phyloP scores from a whole-genome alignment of 495 filamentous ascomycete species.

The Tuber indicum region DNA sequence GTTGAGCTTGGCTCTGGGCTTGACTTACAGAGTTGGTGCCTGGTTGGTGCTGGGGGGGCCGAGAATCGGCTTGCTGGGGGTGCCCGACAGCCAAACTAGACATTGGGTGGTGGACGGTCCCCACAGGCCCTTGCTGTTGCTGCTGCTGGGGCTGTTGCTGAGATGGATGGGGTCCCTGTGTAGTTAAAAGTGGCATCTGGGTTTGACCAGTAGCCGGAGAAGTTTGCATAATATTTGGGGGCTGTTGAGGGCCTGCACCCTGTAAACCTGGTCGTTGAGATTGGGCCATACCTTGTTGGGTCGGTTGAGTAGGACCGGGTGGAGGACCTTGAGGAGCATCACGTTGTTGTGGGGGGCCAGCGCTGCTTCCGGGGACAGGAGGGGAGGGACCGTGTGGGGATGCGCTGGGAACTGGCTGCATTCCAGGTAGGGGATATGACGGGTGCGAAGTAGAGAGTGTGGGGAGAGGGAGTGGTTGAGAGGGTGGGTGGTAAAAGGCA shows the following conservation, averaged over 20 bases:
- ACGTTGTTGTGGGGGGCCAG: constrained; percentile 27
- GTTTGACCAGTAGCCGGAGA: constrained; percentile 28
- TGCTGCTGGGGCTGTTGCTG: constrained; percentile 29
- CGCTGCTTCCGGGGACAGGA: constrained; percentile 14
- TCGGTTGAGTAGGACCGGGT: constrained; percentile 19
- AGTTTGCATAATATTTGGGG: constrained; percentile 13
- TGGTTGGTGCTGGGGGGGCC: constrained; percentile 30
- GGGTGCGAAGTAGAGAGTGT: constrained; percentile 29
- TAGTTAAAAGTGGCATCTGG: constrained; percentile 30
- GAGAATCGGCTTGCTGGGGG: constrained; percentile 21
- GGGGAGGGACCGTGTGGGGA: constrained; percentile 17
- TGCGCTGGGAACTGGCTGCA: constrained; percentile 20
- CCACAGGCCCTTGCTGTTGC: constrained; percentile 23
- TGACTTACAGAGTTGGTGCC: constrained; percentile 29
- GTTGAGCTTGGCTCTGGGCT: constrained; percentile 29
- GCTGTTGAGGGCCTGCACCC: constrained; percentile 21
- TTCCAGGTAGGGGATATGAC: constrained; percentile 34
- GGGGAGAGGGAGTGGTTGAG: constrained; percentile 35
- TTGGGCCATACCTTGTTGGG: constrained; percentile 27
- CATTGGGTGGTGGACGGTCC: constrained; percentile 17
- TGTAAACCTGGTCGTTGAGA: constrained; percentile 18
- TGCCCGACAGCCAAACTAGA: constrained; percentile 13
- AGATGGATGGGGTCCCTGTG: constrained; percentile 27
- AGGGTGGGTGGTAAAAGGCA: constrained; percentile 27
- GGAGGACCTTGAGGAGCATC: constrained; percentile 27